Evolutionary conservation across 164 flowering plant genomes (phyloP).

Genomic region (Umbellularia californica): DNA sequence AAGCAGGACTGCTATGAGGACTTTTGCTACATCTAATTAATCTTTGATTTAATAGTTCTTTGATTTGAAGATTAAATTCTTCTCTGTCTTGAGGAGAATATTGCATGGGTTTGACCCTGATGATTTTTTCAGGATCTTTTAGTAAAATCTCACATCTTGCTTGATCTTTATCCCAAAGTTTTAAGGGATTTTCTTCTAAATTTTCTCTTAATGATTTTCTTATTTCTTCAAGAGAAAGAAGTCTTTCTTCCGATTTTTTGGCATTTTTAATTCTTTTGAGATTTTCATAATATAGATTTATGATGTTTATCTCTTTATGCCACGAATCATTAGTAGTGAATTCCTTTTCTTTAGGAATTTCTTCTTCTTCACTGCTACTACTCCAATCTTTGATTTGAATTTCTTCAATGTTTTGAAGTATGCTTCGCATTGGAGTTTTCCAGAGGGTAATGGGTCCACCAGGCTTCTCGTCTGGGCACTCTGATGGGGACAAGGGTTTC

Average conservation of each 20-base stretch:
- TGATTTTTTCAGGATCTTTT: not conserved
- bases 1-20: not conserved
- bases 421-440: accelerated
- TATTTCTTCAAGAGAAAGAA: accelerated
- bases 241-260: no score
- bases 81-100: not conserved
- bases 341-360: no score
- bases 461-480: no score
- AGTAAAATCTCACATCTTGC: accelerated
- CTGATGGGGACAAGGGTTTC: no score
- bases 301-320: no score
- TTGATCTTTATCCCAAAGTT: no score
- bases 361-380: no score
- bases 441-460: accelerated
- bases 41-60: not conserved
- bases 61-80: not conserved
- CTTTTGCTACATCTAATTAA: not conserved
- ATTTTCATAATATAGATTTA: no score
- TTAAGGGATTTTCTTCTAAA: no score
- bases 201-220: accelerated
- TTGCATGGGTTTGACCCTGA: not conserved
- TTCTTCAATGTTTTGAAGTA: no score
- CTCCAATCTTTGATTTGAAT: accelerated
- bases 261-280: no score
- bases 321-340: no score